Base-by-base conservation (phyloP, 1,284 basidiomycete genomes). In the Quambalaria eucalypti region DNA sequence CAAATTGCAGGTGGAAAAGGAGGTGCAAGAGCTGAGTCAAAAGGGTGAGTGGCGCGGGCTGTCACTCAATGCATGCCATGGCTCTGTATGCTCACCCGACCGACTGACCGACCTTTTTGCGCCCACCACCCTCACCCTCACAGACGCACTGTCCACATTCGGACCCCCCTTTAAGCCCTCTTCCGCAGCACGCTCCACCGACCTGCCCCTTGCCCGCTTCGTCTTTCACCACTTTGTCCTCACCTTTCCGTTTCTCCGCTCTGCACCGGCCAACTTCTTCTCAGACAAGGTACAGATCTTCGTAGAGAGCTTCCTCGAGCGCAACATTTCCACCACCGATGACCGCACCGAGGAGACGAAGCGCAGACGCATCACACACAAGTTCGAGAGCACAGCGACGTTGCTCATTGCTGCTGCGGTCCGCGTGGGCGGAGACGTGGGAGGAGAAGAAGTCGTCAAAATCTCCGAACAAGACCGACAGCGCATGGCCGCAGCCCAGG, bases 1-100 rank as follows among this genome's bases (percentile, higher is more conserved):
- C 46, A 84, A 87, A 63, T 83, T 95, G 42, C 85, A 96, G 76
- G 79, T 80, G 33, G 92, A 97, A 30, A 51, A 40, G 8, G 73
- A 75, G 48, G 56, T 74, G 7, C 44, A 53, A 19, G 48, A 60
- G 47, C 61, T 72, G 47, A 64, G 50, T 48, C 61, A 62, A 38
- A 62, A 59, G 31, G 60, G 60, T 62, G 30, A 36, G 57, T 29
- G 4, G 16, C 12, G 23, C 25, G 14, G 6, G 23, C 4, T 14
- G 23, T 3, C 4, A 12, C 9, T 19, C 12, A 51, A 16, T 16
- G n/a, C 47, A 14, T n/a, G n/a, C n/a, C n/a, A n/a, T n/a, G n/a
- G n/a, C n/a, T n/a, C n/a, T n/a, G n/a, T n/a, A n/a, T 14, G 14
- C 26, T 46, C 26, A 8, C 21, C 8, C 21, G 19, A 8, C 8